phyloP scores from a whole-genome alignment of 2,329 filamentous ascomycete genomes.

The Penicillium sp. region DNA sequence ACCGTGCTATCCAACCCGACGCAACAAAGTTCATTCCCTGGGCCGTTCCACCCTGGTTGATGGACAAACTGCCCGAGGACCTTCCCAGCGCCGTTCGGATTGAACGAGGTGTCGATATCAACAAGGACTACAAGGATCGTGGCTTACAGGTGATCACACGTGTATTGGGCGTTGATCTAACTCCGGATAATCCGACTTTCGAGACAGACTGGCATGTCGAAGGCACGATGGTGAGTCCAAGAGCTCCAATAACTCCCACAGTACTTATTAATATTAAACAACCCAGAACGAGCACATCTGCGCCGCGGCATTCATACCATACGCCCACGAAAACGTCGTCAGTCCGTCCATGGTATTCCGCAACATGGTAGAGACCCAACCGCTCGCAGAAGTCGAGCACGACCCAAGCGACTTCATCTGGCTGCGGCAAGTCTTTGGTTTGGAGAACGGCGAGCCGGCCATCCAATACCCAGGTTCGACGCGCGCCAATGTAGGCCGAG shows the following conservation, averaged over 20 bases:
- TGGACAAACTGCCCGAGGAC: slow-evolving; percentile 26
- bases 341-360: slow-evolving; percentile 53
- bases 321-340: slow-evolving; percentile 60
- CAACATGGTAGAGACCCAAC: slow-evolving; percentile 36
- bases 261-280: neutral
- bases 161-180: slow-evolving; percentile 58
- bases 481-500: slow-evolving; percentile 17
- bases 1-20: slow-evolving; percentile 27
- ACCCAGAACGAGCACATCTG: slow-evolving; percentile 61
- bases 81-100: slow-evolving; percentile 27
- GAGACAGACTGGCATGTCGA: slow-evolving; percentile 49
- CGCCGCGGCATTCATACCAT: slow-evolving; percentile 62
- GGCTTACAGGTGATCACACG: slow-evolving; percentile 64
- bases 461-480: slow-evolving; percentile 27
- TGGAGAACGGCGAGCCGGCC: slow-evolving; percentile 24
- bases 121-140: slow-evolving; percentile 36
- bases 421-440: slow-evolving; percentile 30
- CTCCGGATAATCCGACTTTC: slow-evolving; percentile 56
- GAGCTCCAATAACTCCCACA: too few relatives aligned
- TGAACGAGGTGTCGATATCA: slow-evolving; percentile 30
- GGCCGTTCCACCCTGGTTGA: slow-evolving; percentile 30
- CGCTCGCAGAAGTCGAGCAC: slow-evolving; percentile 30
- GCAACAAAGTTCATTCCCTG: slow-evolving; percentile 28
- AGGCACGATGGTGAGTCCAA: slow-evolving; percentile 39
- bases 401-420: slow-evolving; percentile 30